Conservation (phyloP, 331 rosid genomes). For the Pyrus hybrid region DNA sequence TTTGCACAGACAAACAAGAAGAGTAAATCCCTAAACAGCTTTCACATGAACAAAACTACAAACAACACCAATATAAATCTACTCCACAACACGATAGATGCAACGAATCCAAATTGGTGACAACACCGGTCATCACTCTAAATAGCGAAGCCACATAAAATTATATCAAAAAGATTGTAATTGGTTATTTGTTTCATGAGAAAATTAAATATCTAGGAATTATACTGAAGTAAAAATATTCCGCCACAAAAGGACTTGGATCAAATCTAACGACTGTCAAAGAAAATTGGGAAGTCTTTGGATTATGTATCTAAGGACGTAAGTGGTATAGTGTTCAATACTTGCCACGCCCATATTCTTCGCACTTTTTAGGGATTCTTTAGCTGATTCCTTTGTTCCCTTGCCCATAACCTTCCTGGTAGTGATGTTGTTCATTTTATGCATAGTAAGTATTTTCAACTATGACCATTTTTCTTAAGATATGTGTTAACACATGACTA, state of each 20-base stretch:
- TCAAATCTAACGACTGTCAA: no score
- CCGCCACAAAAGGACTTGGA: no score
- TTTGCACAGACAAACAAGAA: no score
- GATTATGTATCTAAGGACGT: not conserved
- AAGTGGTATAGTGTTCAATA: not conserved
- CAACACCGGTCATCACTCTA: not conserved
- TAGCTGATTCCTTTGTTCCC: no score
- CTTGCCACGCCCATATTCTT: not conserved
- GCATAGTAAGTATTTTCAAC: not conserved
- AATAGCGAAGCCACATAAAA: not conserved
- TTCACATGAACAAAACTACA: not conserved
- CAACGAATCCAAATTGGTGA: no score
- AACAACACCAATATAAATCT: no score
- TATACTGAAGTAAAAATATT: not conserved
- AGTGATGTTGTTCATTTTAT: not conserved
- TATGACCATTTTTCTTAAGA: no score
- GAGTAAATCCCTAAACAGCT: not conserved
- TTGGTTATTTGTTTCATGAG: not conserved
- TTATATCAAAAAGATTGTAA: no score
- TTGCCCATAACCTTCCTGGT: not conserved
- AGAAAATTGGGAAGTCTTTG: not conserved
- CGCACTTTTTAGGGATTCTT: not conserved
- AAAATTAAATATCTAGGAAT: no score
- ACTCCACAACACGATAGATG: not conserved
- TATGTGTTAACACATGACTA: no score